Percentiles rank a stretch among this genome's conserved stretches.
Conservation (phyloP, 148 eudicot genomes). For the Spergularia bocconei region DNA sequence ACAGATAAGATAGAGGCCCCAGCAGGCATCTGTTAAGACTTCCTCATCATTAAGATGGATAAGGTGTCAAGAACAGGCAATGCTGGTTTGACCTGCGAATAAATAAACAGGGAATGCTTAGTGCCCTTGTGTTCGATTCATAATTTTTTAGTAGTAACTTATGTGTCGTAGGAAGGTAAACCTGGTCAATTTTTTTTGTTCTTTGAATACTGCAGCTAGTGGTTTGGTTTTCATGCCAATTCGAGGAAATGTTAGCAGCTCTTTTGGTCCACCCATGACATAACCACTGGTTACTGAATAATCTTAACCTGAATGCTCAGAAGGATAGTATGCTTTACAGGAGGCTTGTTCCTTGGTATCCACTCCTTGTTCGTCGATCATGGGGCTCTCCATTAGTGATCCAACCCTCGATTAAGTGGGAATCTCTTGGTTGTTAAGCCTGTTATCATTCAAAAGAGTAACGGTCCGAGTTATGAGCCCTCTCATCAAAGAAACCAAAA, state of each 20-base stretch:
- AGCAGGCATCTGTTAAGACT: slow-evolving; percentile 90
- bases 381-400: slow-evolving; percentile 78
- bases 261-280: slow-evolving; percentile 39
- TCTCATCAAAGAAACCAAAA: no score
- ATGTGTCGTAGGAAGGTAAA: slow-evolving; percentile 5
- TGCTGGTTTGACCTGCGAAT: slow-evolving; percentile 71
- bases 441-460: not conserved
- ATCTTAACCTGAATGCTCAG: slow-evolving; percentile 53
- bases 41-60: slow-evolving; percentile 77
- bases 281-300: slow-evolving; percentile 45
- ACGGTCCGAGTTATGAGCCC: not conserved
- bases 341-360: slow-evolving; percentile 69
- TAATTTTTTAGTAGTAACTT: not conserved
- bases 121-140: not conserved
- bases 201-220: no score
- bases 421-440: slow-evolving; percentile 59
- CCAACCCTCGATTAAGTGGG: slow-evolving; percentile 77
- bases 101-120: slow-evolving; percentile 8
- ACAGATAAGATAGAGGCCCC: slow-evolving; percentile 97
- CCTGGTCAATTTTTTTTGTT: slow-evolving; percentile 61
- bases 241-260: not conserved
- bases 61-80: slow-evolving; percentile 74
- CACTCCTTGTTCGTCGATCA: slow-evolving; percentile 74
- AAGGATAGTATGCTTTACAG: slow-evolving; percentile 48
- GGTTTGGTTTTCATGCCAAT: no score